Evolutionary conservation across 371 early-diverging fungal species (phyloP).

Genomic region (Umbelopsis sp.): DNA sequence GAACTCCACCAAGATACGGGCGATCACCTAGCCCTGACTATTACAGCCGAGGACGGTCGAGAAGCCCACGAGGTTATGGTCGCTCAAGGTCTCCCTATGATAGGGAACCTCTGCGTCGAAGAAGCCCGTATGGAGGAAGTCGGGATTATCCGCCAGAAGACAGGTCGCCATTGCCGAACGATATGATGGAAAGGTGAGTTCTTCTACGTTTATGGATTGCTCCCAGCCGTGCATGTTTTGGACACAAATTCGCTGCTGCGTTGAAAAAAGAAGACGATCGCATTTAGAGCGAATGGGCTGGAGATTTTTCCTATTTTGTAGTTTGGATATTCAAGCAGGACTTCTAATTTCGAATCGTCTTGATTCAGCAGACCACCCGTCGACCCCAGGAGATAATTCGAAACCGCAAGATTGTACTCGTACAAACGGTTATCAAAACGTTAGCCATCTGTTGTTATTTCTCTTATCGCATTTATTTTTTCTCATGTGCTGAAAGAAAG

Average conservation of each 20-base stretch:
- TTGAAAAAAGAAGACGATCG: no score
- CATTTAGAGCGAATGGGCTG: neutral
- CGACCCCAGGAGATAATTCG: neutral
- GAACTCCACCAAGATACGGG: slow-evolving; percentile 11
- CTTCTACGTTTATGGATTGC: neutral
- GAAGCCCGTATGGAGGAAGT: slow-evolving; percentile 7
- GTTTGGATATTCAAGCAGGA: slow-evolving; percentile 6
- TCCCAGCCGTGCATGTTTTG: neutral
- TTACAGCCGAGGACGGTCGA: slow-evolving; percentile 18
- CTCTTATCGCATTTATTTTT: slow-evolving; percentile 6
- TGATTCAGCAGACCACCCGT: slow-evolving; percentile 17
- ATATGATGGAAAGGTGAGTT: neutral
- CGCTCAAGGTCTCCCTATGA: slow-evolving; percentile 5
- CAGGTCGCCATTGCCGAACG: slow-evolving; percentile 18
- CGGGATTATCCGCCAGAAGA: slow-evolving; percentile 6
- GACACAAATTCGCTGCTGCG: neutral
- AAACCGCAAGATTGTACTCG: no score
- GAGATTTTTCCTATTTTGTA: neutral
- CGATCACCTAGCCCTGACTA: slow-evolving; percentile 6
- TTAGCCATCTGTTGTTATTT: neutral
- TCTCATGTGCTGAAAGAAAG: neutral
- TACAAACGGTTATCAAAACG: no score
- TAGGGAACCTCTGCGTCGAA: slow-evolving; percentile 1
- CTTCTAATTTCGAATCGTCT: slow-evolving; percentile 11
- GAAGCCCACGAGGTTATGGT: slow-evolving; percentile 12